Base-by-base conservation (phyloP, 148 eudicot genomes). In the Oxyria digyna region DNA sequence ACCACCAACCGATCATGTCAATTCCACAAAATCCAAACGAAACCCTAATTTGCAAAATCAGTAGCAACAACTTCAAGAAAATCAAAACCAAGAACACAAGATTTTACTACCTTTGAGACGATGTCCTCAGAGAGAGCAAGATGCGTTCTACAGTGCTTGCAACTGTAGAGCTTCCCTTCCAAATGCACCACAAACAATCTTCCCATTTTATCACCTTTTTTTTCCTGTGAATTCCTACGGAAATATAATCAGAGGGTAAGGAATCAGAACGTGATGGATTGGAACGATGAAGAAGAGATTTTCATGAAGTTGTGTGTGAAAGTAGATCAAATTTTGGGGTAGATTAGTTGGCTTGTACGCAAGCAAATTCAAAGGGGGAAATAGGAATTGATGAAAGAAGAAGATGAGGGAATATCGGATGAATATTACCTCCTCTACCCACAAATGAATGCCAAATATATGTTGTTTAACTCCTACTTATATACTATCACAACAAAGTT, bases 81-180 rank as follows among this genome's bases (percentile, higher is more conserved):
- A n/a, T n/a, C n/a, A 13, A 13, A 14, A 45, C 18, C 49, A 14
- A 45, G 49, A 45, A 45, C 4, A 0, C 4, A 8, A 18, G 32
- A 67, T 23, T 54, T 4, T 17, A 8, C 21, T 32, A 89, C 96
- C 96, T 86, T 89, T 20, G 91, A 89, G 71, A 86, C 80, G 75
- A 89, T 67, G 73, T 87, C 87, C 42, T 87, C 83, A 69, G 31
- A 64, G 5, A 80, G 78, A 74, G 83, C 96, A 67, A 89, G 83
- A 79, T 89, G 91, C 72, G 91, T 85, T 71, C 79, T 81, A 71
- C 96, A 89, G 85, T 86, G 84, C 82, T 82, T 86, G 81, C 96
- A 89, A 70, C 85, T 78, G 73, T 89, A 89, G 83, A 89, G 78
- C 87, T 75, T 84, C 55, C 96, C 96, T 69, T 89, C 91, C 78